Conservation (phyloP, 805 yeast species). For the Geotrichum ghanense region DNA sequence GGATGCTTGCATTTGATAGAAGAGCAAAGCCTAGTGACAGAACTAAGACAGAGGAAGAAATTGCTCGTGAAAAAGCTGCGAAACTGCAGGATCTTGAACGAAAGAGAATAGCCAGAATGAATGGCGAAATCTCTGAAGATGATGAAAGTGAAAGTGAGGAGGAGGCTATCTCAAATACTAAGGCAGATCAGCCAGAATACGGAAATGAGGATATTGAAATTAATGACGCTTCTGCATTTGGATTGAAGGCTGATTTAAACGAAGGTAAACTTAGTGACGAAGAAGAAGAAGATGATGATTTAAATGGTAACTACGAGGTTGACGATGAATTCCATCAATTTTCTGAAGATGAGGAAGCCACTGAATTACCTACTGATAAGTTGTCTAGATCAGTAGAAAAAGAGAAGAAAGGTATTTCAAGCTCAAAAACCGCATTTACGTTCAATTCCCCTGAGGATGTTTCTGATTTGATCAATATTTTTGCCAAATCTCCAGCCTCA, state of each 20-base stretch:
- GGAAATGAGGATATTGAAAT: conserved; percentile 20
- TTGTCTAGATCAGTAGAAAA: too few species aligned
- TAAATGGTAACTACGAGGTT: conserved; percentile 20
- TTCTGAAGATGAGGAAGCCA: conserved; percentile 4
- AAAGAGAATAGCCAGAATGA: conserved; percentile 29
- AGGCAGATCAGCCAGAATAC: conserved; percentile 22
- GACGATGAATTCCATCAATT: conserved; percentile 5
- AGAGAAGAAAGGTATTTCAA: background rate
- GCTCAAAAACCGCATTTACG: conserved; percentile 15
- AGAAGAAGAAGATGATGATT: conserved; percentile 27
- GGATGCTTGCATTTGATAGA: conserved; percentile 30
- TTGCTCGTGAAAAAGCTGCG: conserved; percentile 25
- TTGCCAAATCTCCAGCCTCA: conserved; percentile 56
- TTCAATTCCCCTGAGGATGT: conserved; percentile 42
- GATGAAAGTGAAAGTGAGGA: conserved; percentile 32
- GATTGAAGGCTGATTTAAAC: conserved; percentile 20
- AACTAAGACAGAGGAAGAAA: conserved; percentile 32
- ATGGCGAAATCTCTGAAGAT: conserved; percentile 21
- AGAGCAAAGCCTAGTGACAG: conserved; percentile 32
- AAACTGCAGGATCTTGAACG: conserved; percentile 22
- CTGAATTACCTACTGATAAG: too few species aligned
- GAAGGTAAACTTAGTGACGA: conserved; percentile 26
- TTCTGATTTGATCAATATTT: conserved; percentile 54
- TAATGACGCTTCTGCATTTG: conserved; percentile 33
- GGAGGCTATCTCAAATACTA: conserved; percentile 29